These are phyloP conservation scores for Neurospora discreta DNA, from an alignment of 495 filamentous ascomycete genomes.

Conservation along the genomic window DNA sequence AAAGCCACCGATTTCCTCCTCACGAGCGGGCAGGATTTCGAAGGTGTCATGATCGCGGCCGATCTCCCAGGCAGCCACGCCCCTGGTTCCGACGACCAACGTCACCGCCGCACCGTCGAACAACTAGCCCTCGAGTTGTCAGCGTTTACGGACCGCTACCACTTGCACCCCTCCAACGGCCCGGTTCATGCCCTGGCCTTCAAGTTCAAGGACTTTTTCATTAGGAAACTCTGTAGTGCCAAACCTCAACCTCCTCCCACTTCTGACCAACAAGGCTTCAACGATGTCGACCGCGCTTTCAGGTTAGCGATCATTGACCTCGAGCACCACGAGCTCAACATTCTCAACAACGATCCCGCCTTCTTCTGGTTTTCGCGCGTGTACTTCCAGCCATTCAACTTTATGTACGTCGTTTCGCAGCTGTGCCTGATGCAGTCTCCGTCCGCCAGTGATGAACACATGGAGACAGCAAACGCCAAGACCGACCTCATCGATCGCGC, in stretches of 20 bases:
- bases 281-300: slow-evolving; percentile 33
- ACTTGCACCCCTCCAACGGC: slow-evolving; percentile 48
- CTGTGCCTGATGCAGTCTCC: slow-evolving; percentile 21
- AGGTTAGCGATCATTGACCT: slow-evolving; percentile 29
- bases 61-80: slow-evolving; percentile 11
- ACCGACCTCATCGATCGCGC: slow-evolving; percentile 41
- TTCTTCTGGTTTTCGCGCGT: slow-evolving; percentile 40
- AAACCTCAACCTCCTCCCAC: slow-evolving; percentile 26
- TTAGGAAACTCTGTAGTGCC: slow-evolving; percentile 31
- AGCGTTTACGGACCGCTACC: slow-evolving; percentile 35
- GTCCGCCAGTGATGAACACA: background rate
- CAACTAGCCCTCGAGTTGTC: slow-evolving; percentile 31
- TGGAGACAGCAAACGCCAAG: slow-evolving; percentile 9
- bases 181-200: slow-evolving; percentile 48
- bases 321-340: slow-evolving; percentile 31
- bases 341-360: slow-evolving; percentile 23
- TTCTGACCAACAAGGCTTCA: slow-evolving; percentile 8
- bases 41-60: slow-evolving; percentile 30
- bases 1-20: slow-evolving; percentile 38
- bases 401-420: slow-evolving; percentile 42
- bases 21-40: slow-evolving; percentile 28
- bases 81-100: slow-evolving; percentile 23
- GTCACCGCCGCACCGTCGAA: slow-evolving; percentile 39
- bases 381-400: slow-evolving; percentile 42
- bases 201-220: slow-evolving; percentile 33